Evolutionary conservation across 2,329 filamentous ascomycete species (phyloP).

Genomic region (Phaeomoniella chlamydospora): DNA sequence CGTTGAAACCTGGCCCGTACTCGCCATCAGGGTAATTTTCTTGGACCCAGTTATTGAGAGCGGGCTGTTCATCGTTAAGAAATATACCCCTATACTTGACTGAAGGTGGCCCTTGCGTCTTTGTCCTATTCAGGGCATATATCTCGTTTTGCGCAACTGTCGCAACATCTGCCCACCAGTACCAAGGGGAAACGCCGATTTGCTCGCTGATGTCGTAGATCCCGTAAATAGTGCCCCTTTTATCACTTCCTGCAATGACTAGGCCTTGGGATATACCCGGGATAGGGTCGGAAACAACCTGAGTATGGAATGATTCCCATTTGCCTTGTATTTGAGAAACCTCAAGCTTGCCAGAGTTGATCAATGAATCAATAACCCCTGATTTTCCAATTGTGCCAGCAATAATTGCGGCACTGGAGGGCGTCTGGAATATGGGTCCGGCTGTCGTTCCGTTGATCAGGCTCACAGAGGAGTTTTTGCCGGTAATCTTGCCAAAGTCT

Average conservation of each 20-base stretch:
- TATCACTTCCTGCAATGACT: slow-evolving; percentile 54
- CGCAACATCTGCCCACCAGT: slow-evolving; percentile 53
- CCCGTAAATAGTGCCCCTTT: slow-evolving; percentile 53
- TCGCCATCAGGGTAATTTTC: slow-evolving; percentile 33
- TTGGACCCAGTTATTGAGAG: slow-evolving; percentile 51
- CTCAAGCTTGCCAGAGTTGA: slow-evolving; percentile 42
- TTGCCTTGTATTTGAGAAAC: slow-evolving; percentile 41
- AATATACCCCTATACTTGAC: slow-evolving; percentile 58
- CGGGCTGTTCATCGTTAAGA: slow-evolving; percentile 56
- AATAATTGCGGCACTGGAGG: slow-evolving; percentile 46
- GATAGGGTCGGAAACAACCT: slow-evolving; percentile 43
- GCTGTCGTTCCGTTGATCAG: slow-evolving; percentile 37
- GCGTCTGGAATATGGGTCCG: too few relatives aligned
- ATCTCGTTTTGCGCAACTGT: slow-evolving; percentile 36
- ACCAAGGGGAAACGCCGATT: slow-evolving; percentile 58
- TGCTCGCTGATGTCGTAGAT: slow-evolving; percentile 59
- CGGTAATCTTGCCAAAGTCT: slow-evolving; percentile 59
- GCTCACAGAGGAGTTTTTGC: slow-evolving; percentile 41
- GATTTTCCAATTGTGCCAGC: slow-evolving; percentile 55
- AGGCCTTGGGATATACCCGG: slow-evolving; percentile 43
- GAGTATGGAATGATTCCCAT: slow-evolving; percentile 56
- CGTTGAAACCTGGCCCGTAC: slow-evolving; percentile 31
- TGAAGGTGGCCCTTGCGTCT: slow-evolving; percentile 43
- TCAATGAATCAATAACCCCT: slow-evolving; percentile 42
- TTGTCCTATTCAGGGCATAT: slow-evolving; percentile 38